Evolutionary conservation across 1,139 yeast species (phyloP), one percentile per base, ranked within the genome.

Genomic region (Nakaseomyces delphensis): DNA sequence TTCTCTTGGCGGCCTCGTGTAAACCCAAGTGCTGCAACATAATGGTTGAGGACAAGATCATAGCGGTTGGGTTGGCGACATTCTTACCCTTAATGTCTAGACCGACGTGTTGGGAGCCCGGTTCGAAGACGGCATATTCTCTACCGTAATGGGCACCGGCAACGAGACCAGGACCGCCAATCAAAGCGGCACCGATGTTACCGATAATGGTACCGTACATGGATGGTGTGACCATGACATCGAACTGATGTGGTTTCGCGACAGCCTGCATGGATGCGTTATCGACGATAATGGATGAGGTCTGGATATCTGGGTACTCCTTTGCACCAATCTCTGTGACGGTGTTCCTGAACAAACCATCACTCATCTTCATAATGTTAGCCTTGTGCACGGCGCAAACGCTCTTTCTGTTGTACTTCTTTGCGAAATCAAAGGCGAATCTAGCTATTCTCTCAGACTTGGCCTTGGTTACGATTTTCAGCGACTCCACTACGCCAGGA

Each of bases 221-320:
- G 76, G 91, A 89, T 56, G 98, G 98, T 56, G 96, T 87, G 52
- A 91, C 97, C 69, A 91, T 76, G 46, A 91, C 97, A 65, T 91
- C 97, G 45, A 89, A 91, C 72, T 91, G 97, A 69, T 89, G 96
- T 56, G 97, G 97, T 69, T 82, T 77, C 48, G 97, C 89, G 52
- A 91, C 98, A 47, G 96, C 96, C 74, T 91, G 97, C 97, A 91
- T 91, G 52, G 96, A 85, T 49, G 98, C 96, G 64, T 91, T 91
- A 72, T 91, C 98, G 58, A 91, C 97, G 71, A 91, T 91, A 78
- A 91, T 84, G 69, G 89, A 95, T 66, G 79, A 80, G 57, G 81
- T 87, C 54, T 75, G 76, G 54, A 91, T 77, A 51, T 82, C 83
- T 51, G 95, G 91, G 73, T 89, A 87, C 66, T 83, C 89, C 59